These are phyloP conservation scores for Phytophthora boehmeriae DNA, from an alignment of 352 stramenopile genomes.

Conservation along the genomic window DNA sequence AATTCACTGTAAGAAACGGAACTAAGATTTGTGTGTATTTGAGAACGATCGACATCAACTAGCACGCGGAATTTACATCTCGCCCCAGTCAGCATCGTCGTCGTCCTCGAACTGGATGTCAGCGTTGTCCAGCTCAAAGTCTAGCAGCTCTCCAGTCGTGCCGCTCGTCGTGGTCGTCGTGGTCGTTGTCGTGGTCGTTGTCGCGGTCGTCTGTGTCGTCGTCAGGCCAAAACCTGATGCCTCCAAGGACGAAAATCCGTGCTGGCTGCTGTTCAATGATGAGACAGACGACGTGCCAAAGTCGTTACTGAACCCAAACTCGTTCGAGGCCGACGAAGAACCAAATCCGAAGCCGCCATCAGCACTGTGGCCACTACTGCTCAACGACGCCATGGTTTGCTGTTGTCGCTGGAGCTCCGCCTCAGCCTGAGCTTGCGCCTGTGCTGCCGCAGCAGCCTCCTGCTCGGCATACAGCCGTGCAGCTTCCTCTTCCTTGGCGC, in stretches of 20 bases:
- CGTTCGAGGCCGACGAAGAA: constrained; percentile 27
- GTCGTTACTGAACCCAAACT: constrained; percentile 39
- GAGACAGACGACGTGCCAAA: constrained; percentile 18
- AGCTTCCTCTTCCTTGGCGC: constrained; percentile 31
- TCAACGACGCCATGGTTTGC: constrained; percentile 25
- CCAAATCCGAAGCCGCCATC: constrained; percentile 28
- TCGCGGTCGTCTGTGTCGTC: constrained; percentile 26
- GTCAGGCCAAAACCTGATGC: constrained; percentile 23
- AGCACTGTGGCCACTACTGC: constrained; percentile 33
- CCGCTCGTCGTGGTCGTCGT: constrained; percentile 34
- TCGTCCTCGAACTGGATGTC: constrained; percentile 83
- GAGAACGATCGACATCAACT: constrained; percentile 4
- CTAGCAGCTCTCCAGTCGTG: constrained; percentile 60
- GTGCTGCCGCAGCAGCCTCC: constrained; percentile 18
- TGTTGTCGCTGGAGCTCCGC: constrained; percentile 33
- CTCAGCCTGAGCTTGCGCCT: constrained; percentile 33
- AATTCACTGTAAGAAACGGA: background rate
- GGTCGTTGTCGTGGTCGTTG: constrained; percentile 29
- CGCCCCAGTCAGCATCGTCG: constrained; percentile 83
- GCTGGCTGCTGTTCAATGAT: constrained; percentile 20
- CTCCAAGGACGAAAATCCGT: constrained; percentile 33
- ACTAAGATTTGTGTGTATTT: constrained; percentile 14
- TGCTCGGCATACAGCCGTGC: constrained; percentile 31
- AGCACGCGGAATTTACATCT: constrained; percentile 57
- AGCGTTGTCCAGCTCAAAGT: constrained; percentile 81